A percentile compares a stretch with the other conserved stretches of the same genome.
phyloP scores from a whole-genome alignment of 1,139 yeast species.

The Taphrina flavorubra region DNA sequence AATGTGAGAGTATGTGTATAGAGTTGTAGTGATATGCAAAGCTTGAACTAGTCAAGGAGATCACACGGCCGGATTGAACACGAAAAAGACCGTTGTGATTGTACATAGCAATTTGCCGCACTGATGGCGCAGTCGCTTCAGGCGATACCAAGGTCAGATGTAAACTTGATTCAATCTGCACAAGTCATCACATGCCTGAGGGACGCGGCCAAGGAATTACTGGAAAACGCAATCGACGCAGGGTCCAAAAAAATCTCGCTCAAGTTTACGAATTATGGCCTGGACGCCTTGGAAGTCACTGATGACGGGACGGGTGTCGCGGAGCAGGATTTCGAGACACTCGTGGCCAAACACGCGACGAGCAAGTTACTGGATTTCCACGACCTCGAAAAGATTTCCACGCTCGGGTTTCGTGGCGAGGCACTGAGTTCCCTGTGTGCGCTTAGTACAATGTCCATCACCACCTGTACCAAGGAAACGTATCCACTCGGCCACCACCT shows the following conservation, averaged over 20 bases:
- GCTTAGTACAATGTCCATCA: slow-evolving; percentile 59
- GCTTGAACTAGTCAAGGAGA: too few species aligned
- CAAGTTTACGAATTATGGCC: slow-evolving; percentile 69
- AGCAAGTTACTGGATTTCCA: slow-evolving; percentile 71
- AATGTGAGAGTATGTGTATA: neutral
- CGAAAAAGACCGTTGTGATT: neutral
- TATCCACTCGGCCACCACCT: slow-evolving; percentile 67
- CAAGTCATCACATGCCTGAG: slow-evolving; percentile 84
- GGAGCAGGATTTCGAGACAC: slow-evolving; percentile 61
- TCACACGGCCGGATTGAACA: too few species aligned
- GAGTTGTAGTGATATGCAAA: too few species aligned
- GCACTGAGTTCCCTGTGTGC: slow-evolving; percentile 77
- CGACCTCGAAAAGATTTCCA: slow-evolving; percentile 60
- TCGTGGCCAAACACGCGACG: slow-evolving; percentile 75
- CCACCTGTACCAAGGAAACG: slow-evolving; percentile 60
- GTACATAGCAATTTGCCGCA: neutral
- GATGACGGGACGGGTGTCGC: slow-evolving; percentile 83
- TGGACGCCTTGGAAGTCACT: slow-evolving; percentile 70
- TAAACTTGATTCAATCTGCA: slow-evolving; percentile 84
- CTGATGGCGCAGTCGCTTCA: slow-evolving; percentile 5
- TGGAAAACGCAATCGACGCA: slow-evolving; percentile 67
- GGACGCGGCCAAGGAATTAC: slow-evolving; percentile 79
- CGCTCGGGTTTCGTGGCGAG: slow-evolving; percentile 85
- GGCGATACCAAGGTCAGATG: slow-evolving; percentile 57
- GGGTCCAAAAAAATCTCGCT: slow-evolving; percentile 76